Conservation (phyloP, 768 basidiomycete species). For the Grammothele lineata region DNA sequence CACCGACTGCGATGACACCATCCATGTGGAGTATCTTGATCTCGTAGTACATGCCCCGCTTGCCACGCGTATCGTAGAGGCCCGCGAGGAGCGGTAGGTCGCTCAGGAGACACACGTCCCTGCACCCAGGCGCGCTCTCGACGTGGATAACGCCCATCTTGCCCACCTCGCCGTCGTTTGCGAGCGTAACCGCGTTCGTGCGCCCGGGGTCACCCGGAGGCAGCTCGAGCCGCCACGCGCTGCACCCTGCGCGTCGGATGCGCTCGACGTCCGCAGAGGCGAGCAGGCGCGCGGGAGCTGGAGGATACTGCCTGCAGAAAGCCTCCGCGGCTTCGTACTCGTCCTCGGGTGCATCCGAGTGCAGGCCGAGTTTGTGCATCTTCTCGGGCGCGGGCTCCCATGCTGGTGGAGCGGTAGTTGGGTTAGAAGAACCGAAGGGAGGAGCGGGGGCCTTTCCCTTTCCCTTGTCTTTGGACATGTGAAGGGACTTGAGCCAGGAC, state of each 20-base stretch:
- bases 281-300: conserved; percentile 41
- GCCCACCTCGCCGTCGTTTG: conserved; percentile 21
- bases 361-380: conserved; percentile 44
- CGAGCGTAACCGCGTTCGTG: background rate
- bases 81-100: conserved; percentile 57
- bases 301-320: conserved; percentile 43
- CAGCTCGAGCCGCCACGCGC: conserved; percentile 49
- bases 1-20: conserved; percentile 59
- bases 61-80: conserved; percentile 50
- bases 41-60: conserved; percentile 62
- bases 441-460: conserved; percentile 3
- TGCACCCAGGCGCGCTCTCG: conserved; percentile 37
- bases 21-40: conserved; percentile 52
- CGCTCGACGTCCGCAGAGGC: conserved; percentile 49
- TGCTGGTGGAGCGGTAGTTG: conserved; percentile 35
- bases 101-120: conserved; percentile 53
- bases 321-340: conserved; percentile 48
- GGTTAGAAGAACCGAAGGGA: background rate
- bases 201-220: conserved; percentile 20
- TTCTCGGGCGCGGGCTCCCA: conserved; percentile 60
- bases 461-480: conserved; percentile 2
- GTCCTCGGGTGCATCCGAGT: conserved; percentile 51
- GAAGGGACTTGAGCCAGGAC: conserved; percentile 8
- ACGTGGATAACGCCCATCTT: conserved; percentile 36
- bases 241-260: conserved; percentile 43